phyloP scores from a whole-genome alignment of 2,329 filamentous ascomycete genomes.

The Davidsoniella eucalypti region DNA sequence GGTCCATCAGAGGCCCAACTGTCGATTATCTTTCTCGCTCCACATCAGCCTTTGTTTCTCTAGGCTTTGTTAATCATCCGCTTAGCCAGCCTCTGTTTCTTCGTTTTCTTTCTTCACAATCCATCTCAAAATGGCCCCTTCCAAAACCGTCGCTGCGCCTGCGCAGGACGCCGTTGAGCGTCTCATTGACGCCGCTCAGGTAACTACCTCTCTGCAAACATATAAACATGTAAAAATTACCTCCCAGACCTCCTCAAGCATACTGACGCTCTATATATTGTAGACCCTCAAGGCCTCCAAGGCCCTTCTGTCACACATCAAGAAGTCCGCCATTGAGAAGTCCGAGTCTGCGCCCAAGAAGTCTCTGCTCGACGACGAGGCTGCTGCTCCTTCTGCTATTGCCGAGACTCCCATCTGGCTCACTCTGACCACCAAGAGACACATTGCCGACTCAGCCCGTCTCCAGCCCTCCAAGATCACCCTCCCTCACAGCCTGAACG shows the following conservation, averaged over 20 bases:
- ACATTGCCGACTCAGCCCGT: constrained; percentile 54
- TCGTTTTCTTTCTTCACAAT: background rate
- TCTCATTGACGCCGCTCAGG: constrained; percentile 8
- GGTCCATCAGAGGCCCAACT: background rate
- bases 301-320: constrained; percentile 45
- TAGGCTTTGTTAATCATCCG: background rate
- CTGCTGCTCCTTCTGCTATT: constrained; percentile 19
- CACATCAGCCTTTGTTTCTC: background rate
- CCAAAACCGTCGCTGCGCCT: constrained; percentile 7
- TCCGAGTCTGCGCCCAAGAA: constrained; percentile 33
- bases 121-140: constrained; percentile 7
- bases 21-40: background rate
- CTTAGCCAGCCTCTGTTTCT: background rate
- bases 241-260: background rate
- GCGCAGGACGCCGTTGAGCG: constrained; percentile 5
- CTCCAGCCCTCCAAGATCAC: constrained; percentile 73
- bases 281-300: constrained; percentile 47
- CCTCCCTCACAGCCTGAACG: constrained; percentile 61
- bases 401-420: constrained; percentile 43
- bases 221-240: background rate
- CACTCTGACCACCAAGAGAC: constrained; percentile 46
- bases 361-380: constrained; percentile 35
- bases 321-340: constrained; percentile 35
- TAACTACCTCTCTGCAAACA: background rate
- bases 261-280: background rate